A percentile compares a stretch with the other conserved stretches of the same genome.
Evolutionary conservation across 176 grass and related monocot species (phyloP).

Genomic region (Aegilops longissima): DNA sequence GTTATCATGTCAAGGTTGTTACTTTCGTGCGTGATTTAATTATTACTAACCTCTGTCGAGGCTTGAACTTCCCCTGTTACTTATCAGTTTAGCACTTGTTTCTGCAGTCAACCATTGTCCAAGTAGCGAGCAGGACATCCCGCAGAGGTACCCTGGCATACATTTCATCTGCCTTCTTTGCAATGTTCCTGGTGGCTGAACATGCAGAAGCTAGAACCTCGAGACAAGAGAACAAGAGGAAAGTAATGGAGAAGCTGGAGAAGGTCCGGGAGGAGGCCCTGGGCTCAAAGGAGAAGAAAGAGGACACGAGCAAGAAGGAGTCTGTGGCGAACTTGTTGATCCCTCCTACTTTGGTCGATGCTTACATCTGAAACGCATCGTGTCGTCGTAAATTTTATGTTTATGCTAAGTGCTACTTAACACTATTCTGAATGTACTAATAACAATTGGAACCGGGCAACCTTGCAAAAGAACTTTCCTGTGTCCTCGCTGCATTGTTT

Average conservation of each 20-base stretch:
- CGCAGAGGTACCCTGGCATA: slow-evolving; percentile 63
- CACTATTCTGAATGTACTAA: not conserved
- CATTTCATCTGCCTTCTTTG: slow-evolving; percentile 38
- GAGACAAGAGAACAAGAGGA: slow-evolving; percentile 65
- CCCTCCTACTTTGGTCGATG: slow-evolving; percentile 36
- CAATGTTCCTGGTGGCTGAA: slow-evolving; percentile 23
- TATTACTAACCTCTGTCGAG: not conserved
- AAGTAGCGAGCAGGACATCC: slow-evolving; percentile 31
- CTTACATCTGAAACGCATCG: slow-evolving; percentile 8
- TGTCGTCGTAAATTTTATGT: not conserved
- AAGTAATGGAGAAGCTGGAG: slow-evolving; percentile 70
- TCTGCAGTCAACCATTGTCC: slow-evolving; percentile 16
- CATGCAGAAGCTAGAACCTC: slow-evolving; percentile 44
- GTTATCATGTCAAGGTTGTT: not conserved
- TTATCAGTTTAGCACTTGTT: not conserved
- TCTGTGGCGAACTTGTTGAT: slow-evolving; percentile 32
- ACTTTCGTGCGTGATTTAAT: not conserved
- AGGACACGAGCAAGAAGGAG: not conserved
- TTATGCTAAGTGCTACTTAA: not conserved
- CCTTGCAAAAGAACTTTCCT: not conserved
- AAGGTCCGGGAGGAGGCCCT: slow-evolving; percentile 62
- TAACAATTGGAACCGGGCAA: not conserved
- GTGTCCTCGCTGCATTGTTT: not conserved
- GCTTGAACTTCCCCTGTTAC: not conserved
- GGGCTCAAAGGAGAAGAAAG: slow-evolving; percentile 23